phyloP scores from a whole-genome alignment of 805 yeast species.

The Wickerhamomyces bisporus region DNA sequence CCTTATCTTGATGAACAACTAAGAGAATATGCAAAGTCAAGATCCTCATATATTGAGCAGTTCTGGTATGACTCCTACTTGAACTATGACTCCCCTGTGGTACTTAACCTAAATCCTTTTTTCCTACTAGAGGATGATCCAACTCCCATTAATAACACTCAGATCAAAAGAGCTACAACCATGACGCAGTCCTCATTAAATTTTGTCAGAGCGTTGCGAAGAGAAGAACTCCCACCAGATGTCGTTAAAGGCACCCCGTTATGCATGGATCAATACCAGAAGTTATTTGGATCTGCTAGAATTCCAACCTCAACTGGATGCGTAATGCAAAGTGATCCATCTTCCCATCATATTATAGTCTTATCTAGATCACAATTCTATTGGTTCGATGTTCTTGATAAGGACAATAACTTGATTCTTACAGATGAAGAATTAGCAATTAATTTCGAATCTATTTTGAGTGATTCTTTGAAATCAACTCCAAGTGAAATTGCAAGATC shows the following conservation, averaged over 20 bases:
- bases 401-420: slow-evolving; percentile 62
- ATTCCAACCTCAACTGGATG: slow-evolving; percentile 82
- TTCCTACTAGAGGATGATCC: slow-evolving; percentile 91
- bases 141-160: slow-evolving; percentile 43
- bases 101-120: slow-evolving; percentile 86
- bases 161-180: slow-evolving; percentile 76
- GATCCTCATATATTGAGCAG: slow-evolving; percentile 84
- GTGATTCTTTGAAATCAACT: slow-evolving; percentile 53
- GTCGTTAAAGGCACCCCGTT: slow-evolving; percentile 57
- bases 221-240: slow-evolving; percentile 71
- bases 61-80: slow-evolving; percentile 92
- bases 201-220: slow-evolving; percentile 74
- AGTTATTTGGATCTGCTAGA: slow-evolving; percentile 82
- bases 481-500: slow-evolving; percentile 68
- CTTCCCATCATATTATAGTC: slow-evolving; percentile 77
- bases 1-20: slow-evolving; percentile 59
- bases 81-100: slow-evolving; percentile 85
- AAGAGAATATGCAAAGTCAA: slow-evolving; percentile 51
- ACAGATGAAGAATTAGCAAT: slow-evolving; percentile 69
- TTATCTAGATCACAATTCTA: slow-evolving; percentile 83
- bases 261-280: slow-evolving; percentile 89
- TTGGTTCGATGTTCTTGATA: slow-evolving; percentile 90
- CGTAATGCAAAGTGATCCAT: slow-evolving; percentile 73
- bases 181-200: slow-evolving; percentile 72
- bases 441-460: slow-evolving; percentile 70